Evolutionary conservation across 768 basidiomycete genomes (phyloP), one percentile per base, ranked within the genome.

Genomic region (Boletus reticulatus): DNA sequence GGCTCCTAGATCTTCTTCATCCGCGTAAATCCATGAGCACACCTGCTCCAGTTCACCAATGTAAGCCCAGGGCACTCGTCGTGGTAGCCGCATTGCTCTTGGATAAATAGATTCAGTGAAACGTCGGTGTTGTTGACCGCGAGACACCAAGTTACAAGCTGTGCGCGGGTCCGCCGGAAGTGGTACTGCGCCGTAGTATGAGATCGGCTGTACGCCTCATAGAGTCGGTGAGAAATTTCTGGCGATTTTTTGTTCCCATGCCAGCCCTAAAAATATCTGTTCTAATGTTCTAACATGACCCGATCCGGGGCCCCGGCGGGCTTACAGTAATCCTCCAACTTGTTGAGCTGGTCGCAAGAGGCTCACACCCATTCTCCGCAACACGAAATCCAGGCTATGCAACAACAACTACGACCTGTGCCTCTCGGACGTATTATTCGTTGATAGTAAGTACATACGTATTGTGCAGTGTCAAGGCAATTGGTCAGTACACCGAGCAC

Each of bases 1-100:
- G 12, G 84, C 69, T n/a, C 80, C 76, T 24, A 80, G 48, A 62
- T 85, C 83, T 29, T 77, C 76, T 49, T 87, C 82, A 60, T 88
- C 84, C 7, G 77, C 67, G 66, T 82, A 94, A 58, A 95, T 85
- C 81, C 85, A 90, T 4, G 82, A 73, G 70, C 84, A 91, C 12
- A 92, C 73, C 60, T 89, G 80, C 53, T 92, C 89, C 6, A 94
- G 75, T 65, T 94, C 92, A 34, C 71, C 62, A 9, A 84, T 67
- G 36, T 80, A 78, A 14, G 83, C 71, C 92, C 93, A 95, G 5
- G 92, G 89, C 0, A 91, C 87, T 32, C 92, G 82, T 49, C 88
- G 83, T 53, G 92, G 93, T 20, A 91, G 79, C 57, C 80, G 77
- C 89, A 90, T 89, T 29, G 55, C 52, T 49, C 48, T 32, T 37